Percentiles rank a stretch among this genome's conserved stretches.
These are phyloP conservation scores for Larix sibirica DNA, from an alignment of 83 land plant genomes.

Conservation along the genomic window DNA sequence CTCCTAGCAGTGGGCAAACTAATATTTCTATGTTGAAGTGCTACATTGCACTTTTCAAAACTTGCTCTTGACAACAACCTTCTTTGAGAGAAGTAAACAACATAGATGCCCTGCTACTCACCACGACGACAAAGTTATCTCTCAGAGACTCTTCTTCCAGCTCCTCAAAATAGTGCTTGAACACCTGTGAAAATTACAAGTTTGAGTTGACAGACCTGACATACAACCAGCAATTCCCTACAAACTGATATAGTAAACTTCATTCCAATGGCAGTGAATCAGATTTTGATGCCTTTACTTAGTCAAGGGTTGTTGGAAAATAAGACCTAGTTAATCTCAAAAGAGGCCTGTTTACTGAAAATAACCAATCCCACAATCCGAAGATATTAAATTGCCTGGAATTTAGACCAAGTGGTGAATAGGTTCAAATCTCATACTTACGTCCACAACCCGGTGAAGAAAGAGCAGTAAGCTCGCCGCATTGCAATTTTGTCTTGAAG, in stretches of 20 bases:
- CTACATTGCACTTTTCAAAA: too few relatives aligned
- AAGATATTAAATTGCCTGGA: too few relatives aligned
- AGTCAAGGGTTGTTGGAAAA: too few relatives aligned
- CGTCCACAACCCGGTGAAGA: constrained; percentile 94
- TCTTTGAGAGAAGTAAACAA: not conserved
- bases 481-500: constrained; percentile 98
- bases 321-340: too few relatives aligned
- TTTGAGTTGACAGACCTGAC: too few relatives aligned
- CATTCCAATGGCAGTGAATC: not conserved
- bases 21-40: too few relatives aligned
- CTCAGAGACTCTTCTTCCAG: constrained; percentile 96
- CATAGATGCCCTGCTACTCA: constrained; percentile 27
- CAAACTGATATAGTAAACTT: not conserved
- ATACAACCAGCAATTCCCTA: not conserved
- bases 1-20: too few relatives aligned
- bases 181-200: constrained; percentile 57
- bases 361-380: too few relatives aligned
- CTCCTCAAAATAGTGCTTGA: constrained; percentile 99
- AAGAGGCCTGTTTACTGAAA: too few relatives aligned
- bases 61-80: too few relatives aligned
- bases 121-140: constrained; percentile 99
- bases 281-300: too few relatives aligned
- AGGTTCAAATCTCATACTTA: constrained; percentile 31
- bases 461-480: constrained; percentile 93
- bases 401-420: too few relatives aligned